These are phyloP conservation scores for Zygoascus tannicola DNA, from an alignment of 805 yeast species.

Conservation along the genomic window DNA sequence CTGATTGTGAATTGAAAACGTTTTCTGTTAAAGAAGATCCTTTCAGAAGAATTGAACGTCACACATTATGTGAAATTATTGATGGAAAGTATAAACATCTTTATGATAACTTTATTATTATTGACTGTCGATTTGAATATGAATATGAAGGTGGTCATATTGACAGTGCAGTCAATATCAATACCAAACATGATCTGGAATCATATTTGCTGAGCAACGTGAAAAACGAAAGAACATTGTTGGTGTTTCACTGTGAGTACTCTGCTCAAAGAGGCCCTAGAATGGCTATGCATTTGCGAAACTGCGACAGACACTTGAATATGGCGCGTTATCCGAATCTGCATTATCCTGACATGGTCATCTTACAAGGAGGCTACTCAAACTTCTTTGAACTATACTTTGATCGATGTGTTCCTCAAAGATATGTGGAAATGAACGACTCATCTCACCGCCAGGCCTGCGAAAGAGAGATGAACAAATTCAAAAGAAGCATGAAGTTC, in stretches of 20 bases:
- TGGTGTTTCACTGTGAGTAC: constrained; percentile 92
- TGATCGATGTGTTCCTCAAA: constrained; percentile 59
- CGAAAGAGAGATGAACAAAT: constrained; percentile 45
- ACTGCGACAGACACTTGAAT: constrained; percentile 69
- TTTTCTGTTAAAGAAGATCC: constrained; percentile 45
- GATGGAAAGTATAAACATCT: constrained; percentile 43
- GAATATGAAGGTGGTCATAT: constrained; percentile 94
- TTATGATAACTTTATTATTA: constrained; percentile 49
- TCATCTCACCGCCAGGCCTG: constrained; percentile 36
- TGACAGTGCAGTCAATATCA: constrained; percentile 67
- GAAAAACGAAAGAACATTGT: constrained; percentile 33
- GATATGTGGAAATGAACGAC: constrained; percentile 82
- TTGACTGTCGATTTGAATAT: constrained; percentile 90
- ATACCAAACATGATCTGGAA: constrained; percentile 62
- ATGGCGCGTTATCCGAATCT: constrained; percentile 69
- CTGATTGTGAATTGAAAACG: constrained; percentile 30
- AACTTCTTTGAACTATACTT: constrained; percentile 55
- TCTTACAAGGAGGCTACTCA: constrained; percentile 88
- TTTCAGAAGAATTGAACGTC: constrained; percentile 58
- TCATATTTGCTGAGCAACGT: constrained; percentile 35
- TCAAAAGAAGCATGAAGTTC: constrained; percentile 37
- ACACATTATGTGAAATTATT: constrained; percentile 47
- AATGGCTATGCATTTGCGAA: constrained; percentile 79
- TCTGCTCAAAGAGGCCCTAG: constrained; percentile 90
- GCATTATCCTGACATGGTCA: constrained; percentile 79